Evolutionary conservation across 2,329 filamentous ascomycete species (phyloP), one percentile per base, ranked within the genome.

Genomic region (Zalaria sp.): DNA sequence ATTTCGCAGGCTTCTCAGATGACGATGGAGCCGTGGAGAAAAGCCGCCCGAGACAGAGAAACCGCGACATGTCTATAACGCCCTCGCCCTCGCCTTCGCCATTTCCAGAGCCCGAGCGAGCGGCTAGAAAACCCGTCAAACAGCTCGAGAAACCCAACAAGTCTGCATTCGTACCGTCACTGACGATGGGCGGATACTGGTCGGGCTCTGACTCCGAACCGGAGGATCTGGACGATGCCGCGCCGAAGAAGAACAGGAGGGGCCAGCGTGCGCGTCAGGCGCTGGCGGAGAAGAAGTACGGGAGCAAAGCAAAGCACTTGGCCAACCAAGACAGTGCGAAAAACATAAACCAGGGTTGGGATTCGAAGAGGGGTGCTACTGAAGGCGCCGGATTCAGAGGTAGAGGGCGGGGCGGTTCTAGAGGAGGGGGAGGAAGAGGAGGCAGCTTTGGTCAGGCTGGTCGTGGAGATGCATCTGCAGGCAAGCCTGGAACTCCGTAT

Each of bases 241-340:
- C 69, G 0, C 61, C 69, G 0, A 75, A 76, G 51, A 88, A 87
- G 61, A 88, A 89, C 53, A 71, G 82, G 25, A 71, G 77, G 37
- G 84, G 84, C 3, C 84, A 93, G 61, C 73, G 78, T 35, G 82
- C 81, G n/a, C 75, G 84, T 5, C 81, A 83, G 55, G 75, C 78
- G 25, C 81, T 91, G 44, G 83, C 78, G 67, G 83, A 89, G 64
- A 80, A 84, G 64, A 89, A 88, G 56, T 89, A 72, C 57, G 83
- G 83, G 39, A 67, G 71, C 9, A 70, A 73, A 47, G 85, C 84
- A 1, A 82, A 79, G 50, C 83, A 87, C 53, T 38, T 79, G 3
- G 58, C 78, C 35, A 66, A 68, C 7, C 53, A 64, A 45, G 49
- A 53, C 31, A 52, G 56, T 36, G 49, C 56, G 39, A 55, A 56